Base-by-base conservation (phyloP, 257 asterid genomes). In the Pogostemon cablin region DNA sequence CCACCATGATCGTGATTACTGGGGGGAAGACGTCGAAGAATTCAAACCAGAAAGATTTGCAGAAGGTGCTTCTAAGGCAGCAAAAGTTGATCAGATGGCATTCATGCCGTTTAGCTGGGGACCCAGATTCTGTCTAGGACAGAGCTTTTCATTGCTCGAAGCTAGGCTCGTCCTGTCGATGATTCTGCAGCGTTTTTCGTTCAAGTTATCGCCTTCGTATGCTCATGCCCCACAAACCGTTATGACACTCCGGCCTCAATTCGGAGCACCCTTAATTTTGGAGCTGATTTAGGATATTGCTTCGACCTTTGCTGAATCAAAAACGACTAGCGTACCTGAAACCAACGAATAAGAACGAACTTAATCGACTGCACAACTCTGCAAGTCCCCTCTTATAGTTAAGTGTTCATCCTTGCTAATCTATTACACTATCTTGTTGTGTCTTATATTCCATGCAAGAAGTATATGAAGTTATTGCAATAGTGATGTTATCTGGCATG, bases 311-410 rank as follows among this genome's bases (percentile, higher is more conserved):
- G 15, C 3, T 15, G 87, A 89, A 4, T 75, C 80, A 2, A 79
- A 63, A 81, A 46, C 80, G 39, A 40, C 75, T 56, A 55, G 15
- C 15, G 0, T 69, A 7, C 6, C 81, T 9, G 79, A 77, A 58
- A 74, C 75, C 40, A 5, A 59, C 39, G 65, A 75, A 81, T 84
- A 38, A 3, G 5, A 39, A 54, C 7, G 86, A 82, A 62, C 62
- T 53, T 35, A 11, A 10, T 60, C 10, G 1, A 15, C 15, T 15
- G 15, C 15, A 15, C 15, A 0, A 15, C 15, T 34, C 59, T 12
- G 25, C 53, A 34, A 76, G 76, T 56, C 43, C 10, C 3, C 3
- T 20, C 15, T 15, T 15, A 15, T 65, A 57, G n/a, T 34, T 70
- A 15, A 37, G 5, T 25, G 54, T 67, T 55, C 53, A 41, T 9